Conservation (phyloP, 805 yeast species). For the Lipomyces starkeyi region DNA sequence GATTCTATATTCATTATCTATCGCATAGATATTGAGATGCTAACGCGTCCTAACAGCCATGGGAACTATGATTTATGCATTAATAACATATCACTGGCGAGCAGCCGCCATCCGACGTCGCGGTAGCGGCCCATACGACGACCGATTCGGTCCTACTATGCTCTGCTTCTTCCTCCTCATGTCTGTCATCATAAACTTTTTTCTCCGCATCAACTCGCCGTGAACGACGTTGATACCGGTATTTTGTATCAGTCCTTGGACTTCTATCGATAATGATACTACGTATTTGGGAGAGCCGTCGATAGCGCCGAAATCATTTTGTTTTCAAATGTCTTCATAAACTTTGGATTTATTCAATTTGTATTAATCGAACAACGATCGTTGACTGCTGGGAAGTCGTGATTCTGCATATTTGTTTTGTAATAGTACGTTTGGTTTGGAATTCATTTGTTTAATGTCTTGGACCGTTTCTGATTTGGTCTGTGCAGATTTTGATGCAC, state of each 20-base stretch:
- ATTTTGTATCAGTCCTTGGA: neutral
- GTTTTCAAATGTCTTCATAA: too few species aligned
- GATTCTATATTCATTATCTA: neutral
- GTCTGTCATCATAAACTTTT: conserved; percentile 92
- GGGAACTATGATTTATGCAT: conserved; percentile 97
- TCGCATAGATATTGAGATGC: neutral
- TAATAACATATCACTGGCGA: conserved; percentile 98
- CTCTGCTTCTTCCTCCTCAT: conserved; percentile 89
- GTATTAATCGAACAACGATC: neutral
- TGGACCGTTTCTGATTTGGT: neutral
- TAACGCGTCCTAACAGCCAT: conserved; percentile 59
- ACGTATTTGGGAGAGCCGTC: neutral
- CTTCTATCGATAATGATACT: too few species aligned
- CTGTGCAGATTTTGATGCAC: neutral
- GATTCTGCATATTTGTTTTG: neutral
- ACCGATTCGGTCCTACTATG: conserved; percentile 97
- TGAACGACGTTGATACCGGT: neutral
- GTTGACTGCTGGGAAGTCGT: neutral
- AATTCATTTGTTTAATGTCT: neutral
- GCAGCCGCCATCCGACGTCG: conserved; percentile 97
- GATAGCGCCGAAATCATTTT: too few species aligned
- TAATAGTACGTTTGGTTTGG: neutral
- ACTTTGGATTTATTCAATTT: neutral
- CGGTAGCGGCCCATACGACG: conserved; percentile 99
- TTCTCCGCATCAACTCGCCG: conserved; percentile 65